A percentile compares a stretch with the other conserved stretches of the same genome.
These are phyloP conservation scores for Colletotrichum zoysiae DNA, from an alignment of 2,329 filamentous ascomycete genomes.

Conservation along the genomic window DNA sequence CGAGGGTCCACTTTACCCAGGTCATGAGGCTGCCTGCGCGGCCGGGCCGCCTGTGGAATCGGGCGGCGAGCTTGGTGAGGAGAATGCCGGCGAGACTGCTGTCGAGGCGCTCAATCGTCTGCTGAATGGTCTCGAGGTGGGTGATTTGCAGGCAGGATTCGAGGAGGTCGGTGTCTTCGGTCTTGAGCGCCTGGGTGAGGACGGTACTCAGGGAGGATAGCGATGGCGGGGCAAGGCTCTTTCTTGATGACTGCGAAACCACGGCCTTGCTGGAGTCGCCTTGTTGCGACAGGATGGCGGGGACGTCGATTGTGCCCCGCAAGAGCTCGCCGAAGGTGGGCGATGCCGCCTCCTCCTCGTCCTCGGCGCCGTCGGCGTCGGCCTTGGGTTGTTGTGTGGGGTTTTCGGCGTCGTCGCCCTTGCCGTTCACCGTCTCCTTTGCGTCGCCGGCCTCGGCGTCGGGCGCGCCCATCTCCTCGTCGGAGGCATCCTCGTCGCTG, in stretches of 20 bases:
- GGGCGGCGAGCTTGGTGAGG: constrained; percentile 85
- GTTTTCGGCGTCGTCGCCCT: constrained; percentile 41
- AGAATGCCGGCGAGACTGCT: constrained; percentile 84
- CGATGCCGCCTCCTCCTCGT: constrained; percentile 62
- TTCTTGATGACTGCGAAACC: constrained; percentile 58
- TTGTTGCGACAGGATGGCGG: constrained; percentile 66
- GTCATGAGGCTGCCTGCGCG: constrained; percentile 90
- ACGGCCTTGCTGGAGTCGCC: constrained; percentile 47
- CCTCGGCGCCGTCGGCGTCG: constrained; percentile 51
- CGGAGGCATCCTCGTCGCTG: constrained; percentile 61
- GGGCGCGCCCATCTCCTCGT: constrained; percentile 53
- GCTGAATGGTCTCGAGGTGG: constrained; percentile 81
- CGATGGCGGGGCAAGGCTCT: constrained; percentile 71
- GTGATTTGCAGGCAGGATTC: constrained; percentile 90
- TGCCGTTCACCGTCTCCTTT: constrained; percentile 45
- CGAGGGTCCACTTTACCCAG: constrained; percentile 96
- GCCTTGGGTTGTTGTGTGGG: constrained; percentile 47
- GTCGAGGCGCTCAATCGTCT: constrained; percentile 91
- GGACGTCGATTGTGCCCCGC: constrained; percentile 81
- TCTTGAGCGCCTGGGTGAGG: constrained; percentile 92
- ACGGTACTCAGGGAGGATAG: constrained; percentile 90
- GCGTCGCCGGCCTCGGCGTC: constrained; percentile 43
- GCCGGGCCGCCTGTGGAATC: constrained; percentile 88
- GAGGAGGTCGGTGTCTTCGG: constrained; percentile 89
- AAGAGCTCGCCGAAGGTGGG: constrained; percentile 90